Base-by-base conservation (phyloP, 306 rosid genomes). In the Cicer arietinum region DNA sequence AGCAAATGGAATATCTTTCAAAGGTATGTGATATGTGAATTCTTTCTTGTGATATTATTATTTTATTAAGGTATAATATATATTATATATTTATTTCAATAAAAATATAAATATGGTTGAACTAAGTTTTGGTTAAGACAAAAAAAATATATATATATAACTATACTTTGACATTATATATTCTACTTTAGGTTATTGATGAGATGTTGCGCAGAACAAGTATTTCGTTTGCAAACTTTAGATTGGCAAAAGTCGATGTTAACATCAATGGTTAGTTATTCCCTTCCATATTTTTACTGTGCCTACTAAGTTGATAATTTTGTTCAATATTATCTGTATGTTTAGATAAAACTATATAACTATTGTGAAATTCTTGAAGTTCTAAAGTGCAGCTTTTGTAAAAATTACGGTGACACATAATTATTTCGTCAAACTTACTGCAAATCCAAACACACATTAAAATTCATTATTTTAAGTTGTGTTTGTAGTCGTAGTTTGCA, bases 221-320 rank as follows among this genome's bases (percentile, higher is more conserved):
- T 40, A 75, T 91, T 56, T 85, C 94, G 1, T 87, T 91, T 25
- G 80, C 86, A 1, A 74, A 77, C 42, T 91, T 78, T 4, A 77
- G 94, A 81, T 80, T 82, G 58, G 86, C 96, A 8, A 91, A 83
- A 79, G 79, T 73, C 0, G 92, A 91, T 69, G 87, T 91, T 45
- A 73, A 54, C 77, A 79, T 88, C 18, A 82, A 78, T 56, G 91
- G 96, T 87, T 30, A 5, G 86, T 82, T 48, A 17, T 40, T 52
- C 46, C 51, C 37, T 50, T 50, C 39, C 10, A 8, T 22, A 17
- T 56, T 47, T 62, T n/a, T 41, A 7, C 37, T 12, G 1, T 51
- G 16, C 5, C 67, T 10, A 25, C 18, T 51, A 1, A 11, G 0
- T 25, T 58, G 45, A 9, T 54, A 16, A 30, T 7, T 80, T 50